Percentiles rank a stretch among this genome's conserved stretches.
Evolutionary conservation across 2,329 filamentous ascomycete species (phyloP).

Genomic region (Gnomoniopsis smithogilvyi): DNA sequence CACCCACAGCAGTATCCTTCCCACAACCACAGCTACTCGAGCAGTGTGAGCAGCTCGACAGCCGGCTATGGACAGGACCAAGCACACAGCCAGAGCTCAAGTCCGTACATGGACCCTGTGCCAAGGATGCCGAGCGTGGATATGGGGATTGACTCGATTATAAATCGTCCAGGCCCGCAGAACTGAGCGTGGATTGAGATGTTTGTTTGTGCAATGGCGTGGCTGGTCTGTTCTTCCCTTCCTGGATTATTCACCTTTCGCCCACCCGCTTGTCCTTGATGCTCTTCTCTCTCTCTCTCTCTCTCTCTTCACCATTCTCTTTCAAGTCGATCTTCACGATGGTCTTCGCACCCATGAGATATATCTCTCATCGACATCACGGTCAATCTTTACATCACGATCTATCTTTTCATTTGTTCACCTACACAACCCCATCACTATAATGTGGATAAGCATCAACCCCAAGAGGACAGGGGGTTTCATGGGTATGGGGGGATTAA

Average conservation of each 20-base stretch:
- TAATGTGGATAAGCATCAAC: background rate
- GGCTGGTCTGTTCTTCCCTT: background rate
- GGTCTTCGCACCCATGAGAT: background rate
- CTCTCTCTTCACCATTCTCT: background rate
- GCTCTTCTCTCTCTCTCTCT: background rate
- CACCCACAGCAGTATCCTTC: constrained; percentile 21
- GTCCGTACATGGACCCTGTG: constrained; percentile 44
- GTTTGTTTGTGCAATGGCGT: background rate
- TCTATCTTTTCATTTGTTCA: constrained; percentile 4
- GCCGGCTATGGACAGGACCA: constrained; percentile 26
- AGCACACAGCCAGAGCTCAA: constrained; percentile 35
- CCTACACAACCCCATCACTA: background rate
- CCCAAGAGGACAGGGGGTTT: background rate
- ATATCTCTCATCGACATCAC: constrained; percentile 1
- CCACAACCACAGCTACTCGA: constrained; percentile 46
- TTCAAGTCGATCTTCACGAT: constrained; percentile 1
- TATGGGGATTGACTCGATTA: constrained; percentile 59
- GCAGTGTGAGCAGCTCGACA: constrained; percentile 48
- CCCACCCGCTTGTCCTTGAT: background rate
- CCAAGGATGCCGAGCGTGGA: constrained; percentile 53
- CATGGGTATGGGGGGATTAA: background rate
- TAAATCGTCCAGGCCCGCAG: constrained; percentile 42
- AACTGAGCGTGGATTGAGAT: background rate
- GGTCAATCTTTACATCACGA: background rate
- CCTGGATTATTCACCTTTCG: constrained; percentile 14